Evolutionary conservation across 352 stramenopile genomes (phyloP), one percentile per base, ranked within the genome.

Genomic region (Phytophthora lateralis): DNA sequence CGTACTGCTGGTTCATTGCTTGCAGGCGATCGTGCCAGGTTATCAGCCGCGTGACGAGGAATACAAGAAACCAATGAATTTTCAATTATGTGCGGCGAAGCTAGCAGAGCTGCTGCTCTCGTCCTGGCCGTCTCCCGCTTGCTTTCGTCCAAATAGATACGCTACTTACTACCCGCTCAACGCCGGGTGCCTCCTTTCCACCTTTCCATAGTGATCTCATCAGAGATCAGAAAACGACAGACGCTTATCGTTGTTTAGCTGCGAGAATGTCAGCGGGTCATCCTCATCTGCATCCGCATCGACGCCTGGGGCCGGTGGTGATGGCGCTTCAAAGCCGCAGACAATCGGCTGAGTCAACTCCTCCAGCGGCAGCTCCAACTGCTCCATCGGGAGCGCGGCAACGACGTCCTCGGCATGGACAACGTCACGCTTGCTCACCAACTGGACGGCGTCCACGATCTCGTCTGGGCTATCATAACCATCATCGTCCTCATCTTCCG

Each of bases 361-460:
- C 20, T 66, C 56, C 3, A 34, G 24, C 1, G 59, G 58, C 14
- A 63, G 54, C 41, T 74, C 69, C 47, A 68, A 30, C 44, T 66
- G 26, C 21, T 73, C 64, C 70, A 75, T 70, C 15, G 63, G 65
- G 15, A 65, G 55, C 15, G 55, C 52, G 12, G 53, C 52, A 11
- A 77, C 71, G 27, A 73, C 63, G 18, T 76, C 67, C 46, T 80
- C 71, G 2, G 67, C 68, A 26, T 67, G 67, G 12, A 80, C 52
- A 55, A 69, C 68, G 45, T 74, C 71, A 17, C 55, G 49, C 49
- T 75, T 77, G 48, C 50, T 73, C 52, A 80, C 64, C 43, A 80
- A 49, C 37, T 80, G 56, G 9, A 80, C 63, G 45, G 67, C 72
- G 59, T 80, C 74, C 37, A 82, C 71, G 39, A 80, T 80, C 29